phyloP scores from a whole-genome alignment of 345 rosid genomes.

The Lumnitzera racemosa region DNA sequence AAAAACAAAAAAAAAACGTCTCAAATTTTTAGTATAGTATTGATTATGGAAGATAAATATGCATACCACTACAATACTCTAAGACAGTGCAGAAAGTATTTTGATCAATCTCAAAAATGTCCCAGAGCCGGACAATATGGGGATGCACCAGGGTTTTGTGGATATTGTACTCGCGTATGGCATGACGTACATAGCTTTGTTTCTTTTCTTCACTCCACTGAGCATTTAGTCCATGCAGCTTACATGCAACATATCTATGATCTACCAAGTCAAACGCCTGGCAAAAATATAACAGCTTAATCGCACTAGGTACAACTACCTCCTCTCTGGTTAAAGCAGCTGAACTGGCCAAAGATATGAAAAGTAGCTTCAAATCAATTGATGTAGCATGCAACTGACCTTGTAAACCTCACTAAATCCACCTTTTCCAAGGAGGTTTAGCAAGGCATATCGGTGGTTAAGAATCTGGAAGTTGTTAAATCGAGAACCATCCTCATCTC shows the following conservation, averaged over 20 bases:
- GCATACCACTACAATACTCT: conserved; percentile 89
- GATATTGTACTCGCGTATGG: conserved; percentile 89
- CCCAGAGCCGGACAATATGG: conserved; percentile 99
- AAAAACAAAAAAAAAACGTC: not conserved
- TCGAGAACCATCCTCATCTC: conserved; percentile 98
- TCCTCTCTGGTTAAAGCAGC: not conserved
- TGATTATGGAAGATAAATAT: conserved; percentile 7
- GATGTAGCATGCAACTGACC: conserved; percentile 43
- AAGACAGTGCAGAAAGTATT: conserved; percentile 95
- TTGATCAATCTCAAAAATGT: conserved; percentile 91
- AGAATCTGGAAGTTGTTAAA: conserved; percentile 94
- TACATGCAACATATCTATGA: conserved; percentile 95
- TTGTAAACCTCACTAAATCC: conserved; percentile 99
- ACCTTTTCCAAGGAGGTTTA: conserved; percentile 98
- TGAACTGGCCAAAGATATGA: conserved; percentile 10
- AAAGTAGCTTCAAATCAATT: not conserved
- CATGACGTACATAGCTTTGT: conserved; percentile 95
- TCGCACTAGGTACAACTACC: not conserved
- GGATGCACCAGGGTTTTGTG: conserved; percentile 97
- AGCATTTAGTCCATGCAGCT: conserved; percentile 95
- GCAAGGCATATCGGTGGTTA: conserved; percentile 76
- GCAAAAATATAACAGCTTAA: conserved; percentile 35
- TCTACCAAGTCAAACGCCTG: conserved; percentile 99
- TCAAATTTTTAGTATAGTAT: conserved; percentile 1
- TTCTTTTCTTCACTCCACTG: conserved; percentile 99